Evolutionary conservation across 371 early-diverging fungal genomes (phyloP).

Genomic region (Parasitella parasitica): DNA sequence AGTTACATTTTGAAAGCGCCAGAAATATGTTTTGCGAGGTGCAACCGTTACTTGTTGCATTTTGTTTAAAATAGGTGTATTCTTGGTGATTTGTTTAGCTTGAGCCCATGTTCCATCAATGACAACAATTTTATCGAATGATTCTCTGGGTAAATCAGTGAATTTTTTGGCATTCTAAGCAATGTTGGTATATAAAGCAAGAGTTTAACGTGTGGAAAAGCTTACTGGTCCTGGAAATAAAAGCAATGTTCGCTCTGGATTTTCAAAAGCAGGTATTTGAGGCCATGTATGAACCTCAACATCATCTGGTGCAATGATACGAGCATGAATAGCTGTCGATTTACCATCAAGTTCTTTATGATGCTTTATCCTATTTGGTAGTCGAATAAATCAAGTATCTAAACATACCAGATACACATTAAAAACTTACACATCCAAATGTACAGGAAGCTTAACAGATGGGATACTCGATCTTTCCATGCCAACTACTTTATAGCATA

Average conservation of each 20-base stretch:
- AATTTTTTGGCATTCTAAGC: constrained; percentile 67
- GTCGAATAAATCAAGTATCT: no score
- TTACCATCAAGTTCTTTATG: constrained; percentile 79
- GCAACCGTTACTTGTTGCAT: constrained; percentile 60
- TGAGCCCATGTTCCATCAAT: constrained; percentile 95
- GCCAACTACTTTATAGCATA: constrained; percentile 60
- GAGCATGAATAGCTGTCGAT: constrained; percentile 86
- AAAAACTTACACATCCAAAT: constrained; percentile 67
- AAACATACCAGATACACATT: not conserved
- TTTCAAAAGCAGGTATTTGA: constrained; percentile 46
- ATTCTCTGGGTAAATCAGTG: constrained; percentile 53
- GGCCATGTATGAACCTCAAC: constrained; percentile 62
- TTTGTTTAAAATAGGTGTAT: constrained; percentile 45
- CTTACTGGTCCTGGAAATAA: constrained; percentile 84
- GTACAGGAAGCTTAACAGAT: constrained; percentile 71
- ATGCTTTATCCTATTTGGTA: constrained; percentile 76
- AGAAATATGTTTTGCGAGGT: constrained; percentile 82
- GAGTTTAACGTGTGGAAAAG: not conserved
- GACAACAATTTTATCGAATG: constrained; percentile 79
- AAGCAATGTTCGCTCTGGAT: constrained; percentile 70
- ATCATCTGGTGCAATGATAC: constrained; percentile 69
- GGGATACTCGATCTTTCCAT: constrained; percentile 58
- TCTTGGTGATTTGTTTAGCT: constrained; percentile 72
- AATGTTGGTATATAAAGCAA: not conserved
- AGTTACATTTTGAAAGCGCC: constrained; percentile 83